Evolutionary conservation across 2,329 filamentous ascomycete genomes (phyloP).

Genomic region (Alternaria incomplexa): DNA sequence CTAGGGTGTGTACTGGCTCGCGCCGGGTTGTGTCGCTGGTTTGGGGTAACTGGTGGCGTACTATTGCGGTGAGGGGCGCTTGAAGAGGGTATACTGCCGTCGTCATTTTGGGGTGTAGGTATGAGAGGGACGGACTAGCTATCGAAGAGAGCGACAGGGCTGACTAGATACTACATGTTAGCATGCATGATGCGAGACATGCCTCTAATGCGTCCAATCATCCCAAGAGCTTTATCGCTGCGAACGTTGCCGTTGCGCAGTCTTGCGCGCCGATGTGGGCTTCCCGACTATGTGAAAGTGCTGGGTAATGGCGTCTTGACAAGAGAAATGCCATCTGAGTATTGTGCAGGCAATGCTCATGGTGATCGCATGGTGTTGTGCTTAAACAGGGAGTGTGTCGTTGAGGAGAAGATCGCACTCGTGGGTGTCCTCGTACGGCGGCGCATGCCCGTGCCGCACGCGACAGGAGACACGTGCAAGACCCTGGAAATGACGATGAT

Average conservation of each 20-base stretch:
- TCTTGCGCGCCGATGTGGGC: not conserved
- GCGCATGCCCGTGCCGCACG: too few species aligned
- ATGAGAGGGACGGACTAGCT: not conserved
- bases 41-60: not conserved
- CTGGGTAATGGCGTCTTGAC: not conserved
- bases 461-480: not conserved
- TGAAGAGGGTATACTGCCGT: not conserved
- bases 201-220: not conserved
- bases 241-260: not conserved
- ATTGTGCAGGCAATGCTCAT: not conserved
- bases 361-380: fast-evolving
- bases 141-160: not conserved
- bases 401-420: not conserved
- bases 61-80: not conserved
- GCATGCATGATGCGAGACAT: not conserved
- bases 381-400: not conserved
- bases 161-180: not conserved
- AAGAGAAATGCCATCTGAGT: not conserved
- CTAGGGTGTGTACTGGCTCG: not conserved
- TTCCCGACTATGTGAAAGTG: not conserved
- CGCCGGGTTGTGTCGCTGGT: not conserved
- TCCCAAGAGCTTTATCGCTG: not conserved
- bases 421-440: not conserved
- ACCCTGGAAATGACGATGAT: not conserved
- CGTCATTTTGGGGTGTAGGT: not conserved